These are phyloP conservation scores for Microcera coccophila DNA, from an alignment of 2,329 filamentous ascomycete genomes.

Conservation along the genomic window DNA sequence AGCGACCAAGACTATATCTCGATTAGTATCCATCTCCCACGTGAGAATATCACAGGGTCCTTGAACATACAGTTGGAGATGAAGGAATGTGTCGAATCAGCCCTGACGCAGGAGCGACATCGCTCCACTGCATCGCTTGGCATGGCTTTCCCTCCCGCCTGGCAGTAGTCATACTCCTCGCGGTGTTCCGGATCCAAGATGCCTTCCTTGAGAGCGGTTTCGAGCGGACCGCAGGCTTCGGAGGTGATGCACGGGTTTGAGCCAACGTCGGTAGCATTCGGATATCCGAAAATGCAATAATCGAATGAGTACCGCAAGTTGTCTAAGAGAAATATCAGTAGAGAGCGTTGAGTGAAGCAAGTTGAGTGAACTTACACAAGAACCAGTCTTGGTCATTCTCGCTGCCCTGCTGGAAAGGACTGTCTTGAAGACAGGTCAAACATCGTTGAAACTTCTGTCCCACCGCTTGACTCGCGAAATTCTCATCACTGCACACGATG, in stretches of 20 bases:
- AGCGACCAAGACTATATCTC: conserved; percentile 43
- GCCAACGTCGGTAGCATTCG: conserved; percentile 42
- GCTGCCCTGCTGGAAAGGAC: conserved; percentile 41
- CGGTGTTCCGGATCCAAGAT: conserved; percentile 32
- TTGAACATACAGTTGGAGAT: conserved; percentile 48
- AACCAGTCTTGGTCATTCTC: conserved; percentile 56
- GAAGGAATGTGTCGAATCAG: conserved; percentile 39
- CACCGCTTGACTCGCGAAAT: conserved; percentile 34
- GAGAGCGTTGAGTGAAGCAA: background rate
- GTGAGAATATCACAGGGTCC: background rate
- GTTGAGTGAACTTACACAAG: conserved; percentile 43
- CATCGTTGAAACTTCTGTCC: conserved; percentile 49
- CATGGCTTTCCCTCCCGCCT: conserved; percentile 37
- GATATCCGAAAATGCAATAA: conserved; percentile 51
- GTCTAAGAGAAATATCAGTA: conserved; percentile 33
- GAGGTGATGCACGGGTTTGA: conserved; percentile 50
- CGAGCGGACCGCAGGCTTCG: conserved; percentile 47
- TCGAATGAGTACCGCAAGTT: conserved; percentile 52
- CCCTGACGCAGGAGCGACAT: conserved; percentile 46
- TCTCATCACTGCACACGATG: conserved; percentile 46
- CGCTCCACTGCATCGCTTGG: conserved; percentile 29
- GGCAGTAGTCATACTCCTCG: conserved; percentile 47
- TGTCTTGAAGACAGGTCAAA: conserved; percentile 51
- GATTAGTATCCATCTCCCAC: background rate
- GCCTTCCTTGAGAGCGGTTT: conserved; percentile 38